These are phyloP conservation scores for Ormosia semicastrata DNA, from an alignment of 306 rosid species.

Conservation along the genomic window DNA sequence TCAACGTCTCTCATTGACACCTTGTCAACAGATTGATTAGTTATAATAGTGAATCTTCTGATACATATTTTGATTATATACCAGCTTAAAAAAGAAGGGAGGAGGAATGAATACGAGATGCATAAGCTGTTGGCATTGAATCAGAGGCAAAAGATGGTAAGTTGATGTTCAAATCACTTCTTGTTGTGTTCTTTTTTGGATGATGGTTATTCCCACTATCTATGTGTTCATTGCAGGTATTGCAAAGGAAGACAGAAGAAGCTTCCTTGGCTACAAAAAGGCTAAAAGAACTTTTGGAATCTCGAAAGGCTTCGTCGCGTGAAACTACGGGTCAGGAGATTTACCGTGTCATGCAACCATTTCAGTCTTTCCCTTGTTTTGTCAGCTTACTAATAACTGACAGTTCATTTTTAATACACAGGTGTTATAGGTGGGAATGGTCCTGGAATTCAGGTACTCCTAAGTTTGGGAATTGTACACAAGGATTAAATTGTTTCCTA, in stretches of 20 bases:
- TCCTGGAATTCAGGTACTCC: slow-evolving; percentile 80
- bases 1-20: not conserved
- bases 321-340: slow-evolving; percentile 54
- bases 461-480: not conserved
- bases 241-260: slow-evolving; percentile 98
- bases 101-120: slow-evolving; percentile 97
- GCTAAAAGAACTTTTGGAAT: slow-evolving; percentile 88
- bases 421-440: slow-evolving; percentile 60
- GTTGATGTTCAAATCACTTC: slow-evolving; percentile 20
- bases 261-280: slow-evolving; percentile 90
- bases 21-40: not conserved
- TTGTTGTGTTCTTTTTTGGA: slow-evolving; percentile 12
- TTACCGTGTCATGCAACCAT: not conserved
- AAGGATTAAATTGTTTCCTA: not conserved
- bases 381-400: not conserved
- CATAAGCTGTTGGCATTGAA: slow-evolving; percentile 89
- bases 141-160: slow-evolving; percentile 95
- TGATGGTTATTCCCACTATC: slow-evolving; percentile 10
- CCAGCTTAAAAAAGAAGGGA: slow-evolving; percentile 98
- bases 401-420: slow-evolving; percentile 16
- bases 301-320: slow-evolving; percentile 74
- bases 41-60: slow-evolving; percentile 6
- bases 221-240: slow-evolving; percentile 48
- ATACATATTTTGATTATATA: slow-evolving; percentile 19
- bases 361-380: not conserved